Evolutionary conservation across 345 rosid species (phyloP).

Genomic region (Euphorbia tirucalli): DNA sequence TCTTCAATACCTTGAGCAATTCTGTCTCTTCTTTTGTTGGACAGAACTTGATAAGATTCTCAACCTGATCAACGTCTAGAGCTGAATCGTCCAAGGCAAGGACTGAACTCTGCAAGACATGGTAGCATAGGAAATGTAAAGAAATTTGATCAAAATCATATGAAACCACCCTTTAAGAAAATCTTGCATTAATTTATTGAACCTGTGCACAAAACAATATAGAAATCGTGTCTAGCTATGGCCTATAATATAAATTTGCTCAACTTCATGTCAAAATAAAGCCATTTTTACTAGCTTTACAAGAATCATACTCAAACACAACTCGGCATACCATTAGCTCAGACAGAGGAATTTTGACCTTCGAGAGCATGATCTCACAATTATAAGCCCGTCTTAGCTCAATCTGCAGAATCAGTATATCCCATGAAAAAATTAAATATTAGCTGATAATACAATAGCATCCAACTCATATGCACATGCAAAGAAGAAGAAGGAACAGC

Average conservation of each 20-base stretch:
- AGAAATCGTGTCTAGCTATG: neutral
- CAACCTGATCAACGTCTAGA: constrained; percentile 78
- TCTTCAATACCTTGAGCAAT: constrained; percentile 53
- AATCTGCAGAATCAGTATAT: constrained; percentile 53
- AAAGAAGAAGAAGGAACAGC: too few relatives aligned
- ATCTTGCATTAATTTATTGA: too few relatives aligned
- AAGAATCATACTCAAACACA: constrained; percentile 13
- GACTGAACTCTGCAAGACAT: constrained; percentile 57
- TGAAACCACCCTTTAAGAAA: too few relatives aligned
- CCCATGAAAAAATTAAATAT: too few relatives aligned
- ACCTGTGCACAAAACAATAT: too few relatives aligned
- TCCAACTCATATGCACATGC: too few relatives aligned
- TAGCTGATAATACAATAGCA: too few relatives aligned
- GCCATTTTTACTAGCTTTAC: constrained; percentile 4
- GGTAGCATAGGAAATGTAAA: too few relatives aligned
- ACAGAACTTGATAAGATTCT: constrained; percentile 75
- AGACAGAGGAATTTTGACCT: constrained; percentile 75
- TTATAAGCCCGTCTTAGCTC: constrained; percentile 81
- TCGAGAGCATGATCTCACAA: constrained; percentile 85
- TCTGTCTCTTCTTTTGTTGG: constrained; percentile 87
- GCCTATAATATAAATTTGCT: neutral
- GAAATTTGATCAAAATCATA: neutral
- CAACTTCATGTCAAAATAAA: neutral
- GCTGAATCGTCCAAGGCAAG: constrained; percentile 74
- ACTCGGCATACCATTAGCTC: constrained; percentile 61